These are phyloP conservation scores for Chaetoceros muelleri DNA, from an alignment of 108 stramenopile genomes.

Conservation along the genomic window DNA sequence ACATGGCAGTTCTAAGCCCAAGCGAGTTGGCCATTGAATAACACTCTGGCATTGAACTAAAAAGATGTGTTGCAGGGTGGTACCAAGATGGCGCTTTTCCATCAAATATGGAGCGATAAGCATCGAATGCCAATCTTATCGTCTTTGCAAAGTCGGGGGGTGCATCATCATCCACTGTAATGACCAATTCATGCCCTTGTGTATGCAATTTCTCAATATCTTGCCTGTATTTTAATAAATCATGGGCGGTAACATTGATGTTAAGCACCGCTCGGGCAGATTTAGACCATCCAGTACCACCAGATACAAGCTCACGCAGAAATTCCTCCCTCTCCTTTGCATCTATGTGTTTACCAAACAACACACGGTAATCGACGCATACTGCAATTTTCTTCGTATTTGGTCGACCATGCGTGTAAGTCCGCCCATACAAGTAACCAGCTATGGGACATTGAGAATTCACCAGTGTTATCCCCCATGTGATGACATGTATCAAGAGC, in stretches of 20 bases:
- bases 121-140: background rate
- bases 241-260: slow-evolving; percentile 21
- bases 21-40: background rate
- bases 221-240: slow-evolving; percentile 1
- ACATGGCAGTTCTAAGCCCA: background rate
- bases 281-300: too few relatives aligned
- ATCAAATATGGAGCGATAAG: background rate
- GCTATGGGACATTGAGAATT: slow-evolving; percentile 29
- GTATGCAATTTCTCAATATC: background rate
- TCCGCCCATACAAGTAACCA: slow-evolving; percentile 22
- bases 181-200: background rate
- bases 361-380: slow-evolving; percentile 19
- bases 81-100: background rate
- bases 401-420: slow-evolving; percentile 26
- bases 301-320: too few relatives aligned
- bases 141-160: background rate
- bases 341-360: background rate
- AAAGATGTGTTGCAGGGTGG: background rate
- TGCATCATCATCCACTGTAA: background rate
- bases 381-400: slow-evolving; percentile 29
- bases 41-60: background rate
- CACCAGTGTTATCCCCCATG: slow-evolving; percentile 18
- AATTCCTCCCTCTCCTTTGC: too few relatives aligned
- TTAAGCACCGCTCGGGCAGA: slow-evolving; percentile 28
- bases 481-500: slow-evolving; percentile 6